Base-by-base conservation (phyloP, 768 basidiomycete genomes). In the Pleurotus platypus region DNA sequence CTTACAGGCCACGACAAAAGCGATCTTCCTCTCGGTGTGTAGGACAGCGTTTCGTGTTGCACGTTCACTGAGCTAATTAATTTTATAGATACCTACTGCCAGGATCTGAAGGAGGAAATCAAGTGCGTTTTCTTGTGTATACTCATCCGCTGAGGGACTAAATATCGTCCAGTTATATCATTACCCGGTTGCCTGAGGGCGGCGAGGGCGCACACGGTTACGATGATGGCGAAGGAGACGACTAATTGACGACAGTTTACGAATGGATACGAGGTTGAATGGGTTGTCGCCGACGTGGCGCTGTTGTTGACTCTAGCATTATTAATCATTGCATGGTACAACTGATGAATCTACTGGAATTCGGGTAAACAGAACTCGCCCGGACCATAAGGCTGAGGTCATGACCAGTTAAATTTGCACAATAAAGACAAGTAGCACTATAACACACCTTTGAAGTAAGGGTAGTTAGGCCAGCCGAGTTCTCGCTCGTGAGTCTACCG, bases 331-430 rank as follows among this genome's bases (percentile, higher is more conserved):
- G 24, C 22, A 57, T 18, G 45, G 49, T 56, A 8, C 18, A 22
- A 16, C n/a, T 55, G 24, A 30, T n/a, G 39, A 48, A 40, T 77
- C 76, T 86, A 92, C 63, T 81, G 77, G 71, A 97, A 97, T 67
- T 97, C 94, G 26, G 89, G 86, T 62, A 72, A 74, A 71, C 94
- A 97, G 67, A 85, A 85, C 69, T 94, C 90, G 64, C 94, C 94
- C 38, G 94, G 95, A 57, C 95, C 94, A 64, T 93, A 94, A 30
- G 94, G 95, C 92, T 97, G 58, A 9, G 47, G 27, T 16, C 9
- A 63, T 15, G 42, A 16, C 16, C n/a, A 27, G 38, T 42, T 11
- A 46, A n/a, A 27, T 16, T 38, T 20, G 35, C 38, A 56, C 22
- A n/a, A n/a, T 5, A 46, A 51, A 8, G 47, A 16, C 13, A n/a